Base-by-base conservation (phyloP, 139 green algal genomes). In the Chlamydomonas sphaeroides region DNA sequence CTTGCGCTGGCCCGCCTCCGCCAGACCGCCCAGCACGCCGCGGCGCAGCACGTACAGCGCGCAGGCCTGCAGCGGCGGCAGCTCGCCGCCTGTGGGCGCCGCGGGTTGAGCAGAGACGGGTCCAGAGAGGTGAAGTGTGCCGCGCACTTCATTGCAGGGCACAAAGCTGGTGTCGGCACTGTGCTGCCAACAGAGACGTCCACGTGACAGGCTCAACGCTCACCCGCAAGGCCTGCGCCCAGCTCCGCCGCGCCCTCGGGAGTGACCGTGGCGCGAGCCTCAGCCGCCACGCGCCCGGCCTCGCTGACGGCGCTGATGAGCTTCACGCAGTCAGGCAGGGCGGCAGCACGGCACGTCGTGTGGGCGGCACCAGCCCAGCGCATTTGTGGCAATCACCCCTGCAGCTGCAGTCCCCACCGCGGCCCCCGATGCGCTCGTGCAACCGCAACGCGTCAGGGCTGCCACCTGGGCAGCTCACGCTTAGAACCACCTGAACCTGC, bases 31-130 rank as follows among this genome's bases (percentile, higher is more conserved):
- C 65, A 98, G 88, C 11, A 97, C 85, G 36, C 88, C 94, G 20
- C 90, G 86, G 0, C 95, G 87, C 63, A 98, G 71, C 45, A 98
- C 88, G 79, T 96, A 98, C 48, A 98, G 84, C 49, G 92, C 89
- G 61, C 86, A 92, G 0, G 95, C 95, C 89, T 96, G 91, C 65
- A 83, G 32, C 38, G 74, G 74, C 3, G 74, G 74, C 74, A 71
- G 59, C 32, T 80, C 74, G n/a, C 74, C 65, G 59, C 74, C 72
- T 80, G 57, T 0, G 14, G 39, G 38, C 14, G 49, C 25, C 18
- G 10, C 49, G 8, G 49, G 49, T n/a, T n/a, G n/a, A n/a, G n/a
- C n/a, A n/a, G n/a, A n/a, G n/a, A n/a, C n/a, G n/a, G n/a, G n/a
- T n/a, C n/a, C n/a, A n/a, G 38, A 56, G 38, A 3, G 39, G 65